These are phyloP conservation scores for Skeletonema marinoi DNA, from an alignment of 108 stramenopile species.

Conservation along the genomic window DNA sequence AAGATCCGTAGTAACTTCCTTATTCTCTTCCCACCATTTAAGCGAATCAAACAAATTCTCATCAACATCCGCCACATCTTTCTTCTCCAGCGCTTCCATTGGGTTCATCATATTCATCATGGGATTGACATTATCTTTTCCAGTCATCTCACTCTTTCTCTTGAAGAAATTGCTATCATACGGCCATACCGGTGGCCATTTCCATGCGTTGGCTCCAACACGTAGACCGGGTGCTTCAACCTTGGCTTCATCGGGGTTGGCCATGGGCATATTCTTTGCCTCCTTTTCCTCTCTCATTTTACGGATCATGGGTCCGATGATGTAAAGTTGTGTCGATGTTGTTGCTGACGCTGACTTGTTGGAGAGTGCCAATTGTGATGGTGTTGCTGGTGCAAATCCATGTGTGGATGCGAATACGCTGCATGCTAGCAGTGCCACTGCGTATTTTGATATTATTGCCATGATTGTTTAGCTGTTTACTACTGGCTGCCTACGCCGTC, in stretches of 20 bases:
- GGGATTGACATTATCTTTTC: constrained; percentile 21
- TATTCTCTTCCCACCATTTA: constrained; percentile 74
- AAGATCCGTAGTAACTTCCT: constrained; percentile 62
- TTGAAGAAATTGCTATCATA: constrained; percentile 76
- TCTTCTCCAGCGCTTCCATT: constrained; percentile 32
- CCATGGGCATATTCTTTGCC: constrained; percentile 85
- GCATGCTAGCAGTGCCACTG: constrained; percentile 4
- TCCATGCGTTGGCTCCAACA: constrained; percentile 80
- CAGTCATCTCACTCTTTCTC: constrained; percentile 52
- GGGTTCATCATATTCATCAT: constrained; percentile 40
- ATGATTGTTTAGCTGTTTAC: not conserved
- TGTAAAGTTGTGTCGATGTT: constrained; percentile 19
- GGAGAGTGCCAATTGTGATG: not conserved
- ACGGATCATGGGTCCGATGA: constrained; percentile 86
- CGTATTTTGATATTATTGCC: not conserved
- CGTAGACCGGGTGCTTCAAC: constrained; percentile 82
- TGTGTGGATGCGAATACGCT: not conserved
- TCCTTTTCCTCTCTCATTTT: constrained; percentile 79
- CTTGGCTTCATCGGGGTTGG: constrained; percentile 50
- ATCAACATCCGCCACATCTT: constrained; percentile 37
- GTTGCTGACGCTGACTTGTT: not conserved
- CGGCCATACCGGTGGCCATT: constrained; percentile 91
- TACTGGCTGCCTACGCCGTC: too few relatives aligned
- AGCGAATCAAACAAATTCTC: constrained; percentile 53
- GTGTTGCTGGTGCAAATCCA: not conserved